Evolutionary conservation across 192 early-diverging fungal genomes (phyloP).

Genomic region (Coemansia sp.): DNA sequence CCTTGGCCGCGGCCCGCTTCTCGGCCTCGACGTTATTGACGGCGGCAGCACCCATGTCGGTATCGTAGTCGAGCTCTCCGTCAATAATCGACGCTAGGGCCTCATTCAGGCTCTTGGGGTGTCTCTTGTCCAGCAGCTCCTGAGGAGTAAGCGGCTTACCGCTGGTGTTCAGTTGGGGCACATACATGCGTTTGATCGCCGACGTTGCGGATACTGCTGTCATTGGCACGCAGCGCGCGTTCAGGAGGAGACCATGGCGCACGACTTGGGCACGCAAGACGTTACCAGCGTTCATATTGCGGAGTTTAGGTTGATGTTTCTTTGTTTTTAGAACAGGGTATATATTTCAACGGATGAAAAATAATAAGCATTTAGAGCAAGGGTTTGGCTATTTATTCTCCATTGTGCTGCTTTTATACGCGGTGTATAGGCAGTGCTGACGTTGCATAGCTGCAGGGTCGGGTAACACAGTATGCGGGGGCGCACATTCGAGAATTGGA

Average conservation of each 20-base stretch:
- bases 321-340: too few species aligned
- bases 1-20: slow-evolving; percentile 18
- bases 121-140: slow-evolving; percentile 39
- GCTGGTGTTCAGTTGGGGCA: slow-evolving; percentile 13
- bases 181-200: slow-evolving; percentile 22
- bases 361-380: too few species aligned
- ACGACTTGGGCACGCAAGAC: slow-evolving; percentile 8
- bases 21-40: slow-evolving; percentile 45
- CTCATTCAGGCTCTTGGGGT: slow-evolving; percentile 32
- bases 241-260: slow-evolving; percentile 1
- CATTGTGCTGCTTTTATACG: not conserved
- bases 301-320: not conserved
- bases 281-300: slow-evolving; percentile 6
- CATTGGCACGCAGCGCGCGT: not conserved
- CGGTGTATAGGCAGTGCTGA: not conserved
- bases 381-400: not conserved
- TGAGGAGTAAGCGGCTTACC: slow-evolving; percentile 14
- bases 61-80: slow-evolving; percentile 50
- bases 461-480: not conserved
- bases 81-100: slow-evolving; percentile 45
- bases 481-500: slow-evolving; percentile 2
- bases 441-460: not conserved
- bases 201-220: slow-evolving; percentile 5
- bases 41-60: slow-evolving; percentile 40
- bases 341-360: too few species aligned